Percentiles rank a stretch among this genome's conserved stretches.
These are phyloP conservation scores for Chaetothyriales sp. DNA, from an alignment of 2,329 filamentous ascomycete genomes.

Conservation along the genomic window DNA sequence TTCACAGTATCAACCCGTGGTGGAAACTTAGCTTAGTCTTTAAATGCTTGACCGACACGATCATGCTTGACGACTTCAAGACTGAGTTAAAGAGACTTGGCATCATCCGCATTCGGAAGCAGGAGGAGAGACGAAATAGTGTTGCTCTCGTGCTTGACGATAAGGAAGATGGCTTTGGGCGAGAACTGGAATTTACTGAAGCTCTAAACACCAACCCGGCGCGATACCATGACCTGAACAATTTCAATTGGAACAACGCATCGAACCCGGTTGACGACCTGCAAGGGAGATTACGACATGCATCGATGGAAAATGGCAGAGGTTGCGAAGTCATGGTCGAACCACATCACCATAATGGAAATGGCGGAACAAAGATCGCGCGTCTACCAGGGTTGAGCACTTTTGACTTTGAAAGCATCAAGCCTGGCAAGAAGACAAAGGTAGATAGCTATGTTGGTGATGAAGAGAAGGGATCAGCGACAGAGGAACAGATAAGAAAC, in stretches of 20 bases:
- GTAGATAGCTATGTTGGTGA: background rate
- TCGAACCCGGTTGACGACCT: constrained; percentile 4
- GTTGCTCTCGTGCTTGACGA: constrained; percentile 12
- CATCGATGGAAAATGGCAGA: constrained; percentile 2
- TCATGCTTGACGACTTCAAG: constrained; percentile 57
- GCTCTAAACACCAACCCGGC: constrained; percentile 8
- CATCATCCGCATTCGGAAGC: constrained; percentile 13
- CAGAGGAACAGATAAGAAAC: too few species aligned
- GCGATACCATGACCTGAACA: constrained; percentile 2
- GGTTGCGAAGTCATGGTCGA: too few species aligned
- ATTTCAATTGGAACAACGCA: constrained; percentile 1
- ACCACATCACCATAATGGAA: background rate
- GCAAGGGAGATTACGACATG: constrained; percentile 8
- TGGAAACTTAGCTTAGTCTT: constrained; percentile 49
- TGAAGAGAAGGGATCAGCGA: constrained; percentile 1
- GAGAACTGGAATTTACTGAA: constrained; percentile 12
- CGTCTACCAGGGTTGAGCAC: constrained; percentile 10
- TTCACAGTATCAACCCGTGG: constrained; percentile 42
- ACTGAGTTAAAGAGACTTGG: constrained; percentile 28
- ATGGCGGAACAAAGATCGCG: constrained; percentile 4
- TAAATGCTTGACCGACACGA: constrained; percentile 54
- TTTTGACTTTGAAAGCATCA: constrained; percentile 1
- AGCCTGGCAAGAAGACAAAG: background rate
- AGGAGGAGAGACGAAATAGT: constrained; percentile 14
- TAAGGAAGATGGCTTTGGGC: too few species aligned